Conservation (phyloP, 768 basidiomycete species). For the Lepiota brunneoincarnata region DNA sequence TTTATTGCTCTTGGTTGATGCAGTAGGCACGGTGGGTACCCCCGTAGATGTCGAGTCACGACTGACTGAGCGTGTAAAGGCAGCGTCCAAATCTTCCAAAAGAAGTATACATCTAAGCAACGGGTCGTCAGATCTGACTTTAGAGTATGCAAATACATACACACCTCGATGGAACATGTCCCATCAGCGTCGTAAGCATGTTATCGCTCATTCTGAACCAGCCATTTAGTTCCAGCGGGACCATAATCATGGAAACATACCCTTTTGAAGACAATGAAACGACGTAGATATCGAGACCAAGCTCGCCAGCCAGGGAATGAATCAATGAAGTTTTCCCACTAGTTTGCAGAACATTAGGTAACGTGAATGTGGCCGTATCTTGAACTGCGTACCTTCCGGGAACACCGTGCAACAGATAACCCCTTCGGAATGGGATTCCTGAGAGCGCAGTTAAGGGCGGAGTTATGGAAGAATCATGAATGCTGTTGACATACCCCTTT, state of each 20-base stretch:
- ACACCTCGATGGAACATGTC: slow-evolving; percentile 80
- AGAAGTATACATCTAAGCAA: slow-evolving; percentile 80
- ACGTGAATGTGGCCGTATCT: slow-evolving; percentile 2
- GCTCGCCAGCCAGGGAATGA: slow-evolving; percentile 80
- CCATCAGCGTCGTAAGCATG: slow-evolving; percentile 84
- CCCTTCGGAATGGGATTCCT: slow-evolving; percentile 88
- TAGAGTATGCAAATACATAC: slow-evolving; percentile 6
- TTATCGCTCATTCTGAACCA: slow-evolving; percentile 81
- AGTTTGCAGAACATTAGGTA: slow-evolving; percentile 12
- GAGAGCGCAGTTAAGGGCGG: slow-evolving; percentile 13
- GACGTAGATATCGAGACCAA: slow-evolving; percentile 89
- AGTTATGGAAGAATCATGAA: slow-evolving; percentile 15
- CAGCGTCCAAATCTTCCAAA: slow-evolving; percentile 91
- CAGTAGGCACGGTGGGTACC: slow-evolving; percentile 47
- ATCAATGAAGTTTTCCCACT: slow-evolving; percentile 88
- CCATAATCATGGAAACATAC: slow-evolving; percentile 36
- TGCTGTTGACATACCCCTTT: slow-evolving; percentile 59
- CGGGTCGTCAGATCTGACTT: slow-evolving; percentile 15
- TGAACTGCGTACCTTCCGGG: slow-evolving; percentile 64
- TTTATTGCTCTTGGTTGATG: slow-evolving; percentile 36
- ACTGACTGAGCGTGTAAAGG: slow-evolving; percentile 84
- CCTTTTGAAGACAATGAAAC: slow-evolving; percentile 87
- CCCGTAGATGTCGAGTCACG: slow-evolving; percentile 82
- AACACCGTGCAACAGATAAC: slow-evolving; percentile 82
- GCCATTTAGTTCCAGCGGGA: slow-evolving; percentile 12